Percentiles rank a stretch among this genome's conserved stretches.
Conservation (phyloP, 352 stramenopile genomes). For the Pythium insidiosum region DNA sequence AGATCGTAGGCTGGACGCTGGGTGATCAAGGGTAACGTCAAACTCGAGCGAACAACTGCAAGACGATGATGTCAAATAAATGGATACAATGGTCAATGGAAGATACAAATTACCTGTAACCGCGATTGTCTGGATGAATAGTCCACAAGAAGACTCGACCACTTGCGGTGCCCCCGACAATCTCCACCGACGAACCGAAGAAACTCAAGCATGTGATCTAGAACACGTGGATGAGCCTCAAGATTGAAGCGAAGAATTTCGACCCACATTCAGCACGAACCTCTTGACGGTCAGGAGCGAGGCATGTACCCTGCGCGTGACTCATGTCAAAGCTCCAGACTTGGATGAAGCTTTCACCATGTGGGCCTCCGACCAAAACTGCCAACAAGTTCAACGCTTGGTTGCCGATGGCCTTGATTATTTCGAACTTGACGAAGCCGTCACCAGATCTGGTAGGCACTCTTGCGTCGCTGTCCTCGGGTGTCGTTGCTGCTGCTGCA, state of each 20-base stretch:
- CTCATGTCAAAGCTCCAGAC: constrained; percentile 70
- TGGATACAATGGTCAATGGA: no score
- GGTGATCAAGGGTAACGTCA: no score
- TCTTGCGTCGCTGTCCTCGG: not conserved
- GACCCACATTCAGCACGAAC: not conserved
- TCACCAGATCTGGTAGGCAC: not conserved
- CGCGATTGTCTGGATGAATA: not conserved
- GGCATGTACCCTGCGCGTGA: constrained; percentile 50
- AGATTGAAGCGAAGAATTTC: no score
- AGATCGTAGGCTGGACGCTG: no score
- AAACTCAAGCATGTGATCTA: constrained; percentile 61
- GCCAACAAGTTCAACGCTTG: constrained; percentile 37
- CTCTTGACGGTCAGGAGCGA: constrained; percentile 10
- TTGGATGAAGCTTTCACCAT: constrained; percentile 54
- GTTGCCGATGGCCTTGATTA: constrained; percentile 44
- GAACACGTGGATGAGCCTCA: no score
- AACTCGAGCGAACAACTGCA: no score
- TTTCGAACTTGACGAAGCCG: constrained; percentile 30
- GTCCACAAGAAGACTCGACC: constrained; percentile 47
- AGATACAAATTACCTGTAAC: constrained; percentile 3
- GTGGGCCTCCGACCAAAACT: constrained; percentile 27
- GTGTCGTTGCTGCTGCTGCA: not conserved
- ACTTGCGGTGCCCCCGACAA: constrained; percentile 39
- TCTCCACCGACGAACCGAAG: constrained; percentile 27
- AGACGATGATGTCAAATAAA: no score